These are phyloP conservation scores for Metschnikowia shivogae DNA, from an alignment of 805 yeast genomes.

Conservation along the genomic window DNA sequence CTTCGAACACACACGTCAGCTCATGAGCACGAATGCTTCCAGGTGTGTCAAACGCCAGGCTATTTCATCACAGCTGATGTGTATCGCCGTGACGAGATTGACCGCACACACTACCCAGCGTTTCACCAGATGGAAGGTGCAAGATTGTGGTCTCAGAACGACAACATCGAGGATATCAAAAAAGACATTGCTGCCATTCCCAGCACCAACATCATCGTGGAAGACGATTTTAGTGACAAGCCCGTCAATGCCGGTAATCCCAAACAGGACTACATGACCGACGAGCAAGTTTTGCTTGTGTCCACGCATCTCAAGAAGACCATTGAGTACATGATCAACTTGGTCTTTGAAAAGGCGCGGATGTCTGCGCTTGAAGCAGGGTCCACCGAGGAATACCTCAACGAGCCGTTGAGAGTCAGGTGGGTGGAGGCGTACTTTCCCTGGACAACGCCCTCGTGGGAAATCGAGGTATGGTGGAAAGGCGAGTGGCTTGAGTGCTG, in stretches of 20 bases:
- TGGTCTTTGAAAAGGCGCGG: conserved; percentile 72
- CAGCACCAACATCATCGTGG: conserved; percentile 63
- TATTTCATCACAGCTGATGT: conserved; percentile 94
- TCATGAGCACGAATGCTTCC: conserved; percentile 86
- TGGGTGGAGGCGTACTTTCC: conserved; percentile 97
- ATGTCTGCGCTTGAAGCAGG: conserved; percentile 60
- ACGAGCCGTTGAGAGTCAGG: conserved; percentile 76
- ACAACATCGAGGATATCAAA: conserved; percentile 37
- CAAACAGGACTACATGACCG: conserved; percentile 72
- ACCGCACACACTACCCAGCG: conserved; percentile 93
- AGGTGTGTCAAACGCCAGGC: conserved; percentile 65
- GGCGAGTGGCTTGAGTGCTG: conserved; percentile 97
- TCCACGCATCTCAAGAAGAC: conserved; percentile 81
- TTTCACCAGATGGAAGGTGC: conserved; percentile 99
- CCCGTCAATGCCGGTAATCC: conserved; percentile 66
- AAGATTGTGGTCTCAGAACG: conserved; percentile 64
- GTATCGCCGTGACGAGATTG: conserved; percentile 92
- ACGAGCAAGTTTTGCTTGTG: conserved; percentile 62
- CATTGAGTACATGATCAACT: conserved; percentile 74
- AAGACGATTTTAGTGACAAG: conserved; percentile 53
- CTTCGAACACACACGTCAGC: conserved; percentile 96
- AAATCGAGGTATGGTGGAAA: conserved; percentile 98
- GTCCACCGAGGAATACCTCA: conserved; percentile 50
- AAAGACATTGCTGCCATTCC: conserved; percentile 66
- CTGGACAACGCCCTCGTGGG: conserved; percentile 98